These are phyloP conservation scores for Thinopyrum obtusiflorum DNA, from an alignment of 202 grass and related monocot species.

Conservation along the genomic window DNA sequence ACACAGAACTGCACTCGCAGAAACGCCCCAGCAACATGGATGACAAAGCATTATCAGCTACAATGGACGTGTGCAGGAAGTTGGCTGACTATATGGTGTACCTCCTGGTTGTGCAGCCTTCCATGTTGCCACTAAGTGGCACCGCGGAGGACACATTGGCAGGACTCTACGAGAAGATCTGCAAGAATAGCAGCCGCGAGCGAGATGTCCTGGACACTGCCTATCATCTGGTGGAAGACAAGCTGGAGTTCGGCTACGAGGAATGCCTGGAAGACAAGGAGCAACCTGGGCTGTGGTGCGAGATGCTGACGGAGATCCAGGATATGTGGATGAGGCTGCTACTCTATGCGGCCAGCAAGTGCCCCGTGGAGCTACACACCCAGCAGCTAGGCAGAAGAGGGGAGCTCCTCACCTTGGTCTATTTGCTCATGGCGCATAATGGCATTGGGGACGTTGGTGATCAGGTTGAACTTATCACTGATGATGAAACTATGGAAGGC, in stretches of 20 bases:
- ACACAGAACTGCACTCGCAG: slow-evolving; percentile 21
- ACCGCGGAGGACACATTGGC: not conserved
- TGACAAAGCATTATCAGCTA: not conserved
- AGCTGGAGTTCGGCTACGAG: slow-evolving; percentile 28
- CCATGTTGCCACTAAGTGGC: slow-evolving; percentile 32
- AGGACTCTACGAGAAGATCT: not conserved
- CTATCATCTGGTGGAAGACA: slow-evolving; percentile 13
- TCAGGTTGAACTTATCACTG: slow-evolving; percentile 11
- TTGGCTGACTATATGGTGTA: slow-evolving; percentile 28
- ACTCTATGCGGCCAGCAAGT: slow-evolving; percentile 4
- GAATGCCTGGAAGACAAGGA: slow-evolving; percentile 28
- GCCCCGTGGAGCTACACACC: not conserved
- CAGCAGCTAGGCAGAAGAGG: slow-evolving; percentile 22
- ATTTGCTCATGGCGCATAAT: slow-evolving; percentile 13
- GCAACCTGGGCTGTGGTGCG: not conserved
- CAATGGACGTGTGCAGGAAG: slow-evolving; percentile 12
- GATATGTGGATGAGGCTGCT: slow-evolving; percentile 38
- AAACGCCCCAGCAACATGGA: not conserved
- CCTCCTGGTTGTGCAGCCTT: slow-evolving; percentile 31
- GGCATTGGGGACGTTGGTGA: slow-evolving; percentile 9
- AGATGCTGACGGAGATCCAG: slow-evolving; percentile 7
- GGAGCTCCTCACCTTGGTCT: slow-evolving; percentile 29
- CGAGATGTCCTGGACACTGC: slow-evolving; percentile 5
- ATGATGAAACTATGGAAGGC: not conserved
- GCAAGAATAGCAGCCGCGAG: not conserved